Evolutionary conservation across 2,329 filamentous ascomycete genomes (phyloP), one percentile per base, ranked within the genome.

Genomic region (Beauveria sp.): DNA sequence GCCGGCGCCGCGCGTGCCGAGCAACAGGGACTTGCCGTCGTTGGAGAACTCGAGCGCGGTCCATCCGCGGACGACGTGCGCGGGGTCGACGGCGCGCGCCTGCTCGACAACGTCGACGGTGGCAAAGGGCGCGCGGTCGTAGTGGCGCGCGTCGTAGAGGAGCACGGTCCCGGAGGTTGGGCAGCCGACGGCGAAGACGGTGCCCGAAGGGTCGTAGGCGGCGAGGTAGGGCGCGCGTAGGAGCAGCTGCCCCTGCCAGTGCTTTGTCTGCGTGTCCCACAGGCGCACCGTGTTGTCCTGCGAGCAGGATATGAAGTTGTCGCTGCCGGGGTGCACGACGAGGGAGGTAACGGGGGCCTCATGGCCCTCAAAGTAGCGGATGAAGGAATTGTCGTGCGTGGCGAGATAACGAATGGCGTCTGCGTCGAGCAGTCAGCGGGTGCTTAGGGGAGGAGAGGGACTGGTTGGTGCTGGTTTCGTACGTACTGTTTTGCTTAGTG

Each of bases 281-380:
- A 99, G 78, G 40, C 91, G 87, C 61, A 98, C 88, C 0, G 93
- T 96, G 73, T 96, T 90, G 73, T 99, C 95, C 66, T 89, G 86
- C 56, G 89, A 89, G 74, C 91, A 96, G 18, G 93, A 97, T 62
- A 99, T 86, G 77, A 99, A 98, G 66, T 89, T 88, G 74, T 99
- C 95, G 68, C 84, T 86, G 53, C 91, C 89, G 0, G 95, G 95
- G 66, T 93, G 93, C 65, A 98, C 83, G 1, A 89, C 80, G 30
- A 99, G 82, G 63, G 83, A 89, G 20, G 93, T 98, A 42, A 99
- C 95, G 60, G 87, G 81, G 63, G 84, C 88, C 47, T 90, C 89
- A 74, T 99, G 95, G 55, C 93, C 95, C 64, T 90, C 88, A 72
- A 98, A 99, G 76, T 99, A 99, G 65, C 95, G 89, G 64, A 98